A percentile compares a stretch with the other conserved stretches of the same genome.
Conservation (phyloP, 106 monocot species). For the Posidonia australis region DNA sequence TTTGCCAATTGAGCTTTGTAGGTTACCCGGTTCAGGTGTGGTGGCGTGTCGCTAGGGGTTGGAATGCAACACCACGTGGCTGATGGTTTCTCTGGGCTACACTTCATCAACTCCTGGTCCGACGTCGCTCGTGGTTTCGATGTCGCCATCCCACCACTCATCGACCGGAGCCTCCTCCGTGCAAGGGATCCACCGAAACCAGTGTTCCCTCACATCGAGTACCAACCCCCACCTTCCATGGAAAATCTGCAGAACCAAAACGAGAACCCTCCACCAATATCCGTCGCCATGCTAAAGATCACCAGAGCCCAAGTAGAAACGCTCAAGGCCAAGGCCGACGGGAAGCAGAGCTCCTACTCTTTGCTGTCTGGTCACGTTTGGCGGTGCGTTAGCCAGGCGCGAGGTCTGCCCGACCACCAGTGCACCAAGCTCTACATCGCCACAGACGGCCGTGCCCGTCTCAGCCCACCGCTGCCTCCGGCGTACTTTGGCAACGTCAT, state of each 20-base stretch:
- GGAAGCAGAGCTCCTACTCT: slow-evolving; percentile 40
- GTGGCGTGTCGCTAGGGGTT: slow-evolving; percentile 76
- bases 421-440: slow-evolving; percentile 74
- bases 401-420: slow-evolving; percentile 54
- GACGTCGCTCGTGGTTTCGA: slow-evolving; percentile 59
- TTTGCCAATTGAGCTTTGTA: no score
- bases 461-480: slow-evolving; percentile 40
- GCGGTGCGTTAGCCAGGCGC: slow-evolving; percentile 56
- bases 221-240: slow-evolving; percentile 77
- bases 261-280: slow-evolving; percentile 4
- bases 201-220: slow-evolving; percentile 70
- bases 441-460: slow-evolving; percentile 65
- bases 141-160: slow-evolving; percentile 53
- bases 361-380: slow-evolving; percentile 75
- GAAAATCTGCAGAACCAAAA: not conserved
- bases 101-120: slow-evolving; percentile 98
- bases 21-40: slow-evolving; percentile 87
- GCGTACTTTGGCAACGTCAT: slow-evolving; percentile 92
- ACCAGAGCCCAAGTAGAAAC: slow-evolving; percentile 25
- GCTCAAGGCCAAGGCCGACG: slow-evolving; percentile 21
- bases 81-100: slow-evolving; percentile 75
- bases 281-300: slow-evolving; percentile 49
- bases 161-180: slow-evolving; percentile 70
- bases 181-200: slow-evolving; percentile 60
- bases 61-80: slow-evolving; percentile 96